Evolutionary conservation across 257 asterid species (phyloP).

Genomic region (Solanum corneliomulleri): DNA sequence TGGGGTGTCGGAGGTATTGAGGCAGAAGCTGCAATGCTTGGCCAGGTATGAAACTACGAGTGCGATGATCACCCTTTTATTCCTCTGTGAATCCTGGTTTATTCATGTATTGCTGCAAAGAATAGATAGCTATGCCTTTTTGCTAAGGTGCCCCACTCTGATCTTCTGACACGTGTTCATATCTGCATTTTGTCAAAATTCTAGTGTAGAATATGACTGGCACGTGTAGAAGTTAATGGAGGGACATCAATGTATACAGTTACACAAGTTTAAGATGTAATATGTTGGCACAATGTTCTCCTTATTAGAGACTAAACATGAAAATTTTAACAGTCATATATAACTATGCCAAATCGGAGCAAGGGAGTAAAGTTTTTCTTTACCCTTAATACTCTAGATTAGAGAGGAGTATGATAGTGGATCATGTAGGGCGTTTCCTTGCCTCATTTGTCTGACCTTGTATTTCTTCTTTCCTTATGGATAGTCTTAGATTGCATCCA

Average conservation of each 20-base stretch:
- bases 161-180: neutral
- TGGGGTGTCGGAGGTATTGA: slow-evolving; percentile 99
- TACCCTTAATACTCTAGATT: neutral
- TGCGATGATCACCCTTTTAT: neutral
- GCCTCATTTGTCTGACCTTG: neutral
- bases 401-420: neutral
- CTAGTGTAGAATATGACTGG: neutral
- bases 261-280: neutral
- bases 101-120: neutral
- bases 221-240: neutral
- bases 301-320: neutral
- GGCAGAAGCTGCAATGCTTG: slow-evolving; percentile 99
- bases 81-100: neutral
- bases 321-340: neutral
- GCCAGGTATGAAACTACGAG: slow-evolving; percentile 45
- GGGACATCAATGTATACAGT: neutral
- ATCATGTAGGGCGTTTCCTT: neutral
- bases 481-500: neutral
- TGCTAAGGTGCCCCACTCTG: neutral
- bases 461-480: neutral
- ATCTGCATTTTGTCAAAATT: neutral
- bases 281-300: neutral
- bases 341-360: neutral
- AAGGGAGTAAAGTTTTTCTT: neutral
- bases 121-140: neutral